Evolutionary conservation across 805 yeast species (phyloP), one percentile per base, ranked within the genome.

Genomic region (Yarrowia sp.): DNA sequence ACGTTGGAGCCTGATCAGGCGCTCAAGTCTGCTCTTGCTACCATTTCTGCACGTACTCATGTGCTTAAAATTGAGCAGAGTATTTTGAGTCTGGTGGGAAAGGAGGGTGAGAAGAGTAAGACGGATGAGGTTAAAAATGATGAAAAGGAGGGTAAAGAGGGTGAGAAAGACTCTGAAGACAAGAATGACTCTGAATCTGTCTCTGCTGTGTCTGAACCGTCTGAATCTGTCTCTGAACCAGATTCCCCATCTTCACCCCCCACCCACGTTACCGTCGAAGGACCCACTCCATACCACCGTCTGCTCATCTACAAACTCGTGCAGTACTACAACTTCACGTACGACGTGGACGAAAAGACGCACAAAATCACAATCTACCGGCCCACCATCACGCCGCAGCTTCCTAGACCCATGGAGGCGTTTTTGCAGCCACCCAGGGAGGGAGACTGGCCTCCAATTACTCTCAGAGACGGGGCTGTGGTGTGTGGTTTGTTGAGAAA

Each of bases 251-350:
- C 24, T 3, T 21, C 32, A 3, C 41, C 12, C 11, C 41, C 64
- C 5, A 14, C 28, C 10, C 35, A 32, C 14, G 62, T 52, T 10
- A 44, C 64, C 4, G 65, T 49, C 5, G 62, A 62, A 24, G 65
- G 65, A 1, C 46, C 35, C 22, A 62, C 59, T 1, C 65, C 62
- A 4, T 46, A 35, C 63, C 64, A 35, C n/a, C 46, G 62, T 2
- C 46, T 49, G 28, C 35, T 62, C 33, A 62, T 62, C 62, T 49
- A 46, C 63, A 62, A 62, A 33, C 44, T 62, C 17, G 65, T 49
- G 16, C 63, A 58, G 63, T 58, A 58, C 41, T 58, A 58, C 51
- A 58, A 58, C 51, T 41, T 58, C 32, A 58, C 49, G 10, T 58
- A 58, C 40, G 63, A 58, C 28, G 63, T 58, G 49, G 63, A 58